Base-by-base conservation (phyloP, 2,329 filamentous ascomycete genomes). In the Purpureocillium lavendulum region DNA sequence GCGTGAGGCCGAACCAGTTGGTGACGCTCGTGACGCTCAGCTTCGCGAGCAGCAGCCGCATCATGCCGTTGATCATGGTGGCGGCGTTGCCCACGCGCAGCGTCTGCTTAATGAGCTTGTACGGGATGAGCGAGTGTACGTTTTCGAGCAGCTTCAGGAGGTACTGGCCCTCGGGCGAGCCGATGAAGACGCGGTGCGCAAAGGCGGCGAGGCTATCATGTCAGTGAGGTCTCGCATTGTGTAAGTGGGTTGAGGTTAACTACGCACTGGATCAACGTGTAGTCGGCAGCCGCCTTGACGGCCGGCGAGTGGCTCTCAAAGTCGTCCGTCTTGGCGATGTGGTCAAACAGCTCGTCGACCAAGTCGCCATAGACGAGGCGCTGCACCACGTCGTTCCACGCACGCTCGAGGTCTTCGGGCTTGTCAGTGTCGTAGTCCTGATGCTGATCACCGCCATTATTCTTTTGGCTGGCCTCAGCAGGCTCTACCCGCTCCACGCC, bases 61-160 rank as follows among this genome's bases (percentile, higher is more conserved):
- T 72, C 71, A 90, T 80, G 42, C 73, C 84, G 51, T 74, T 84
- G 40, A 90, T 80, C 85, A 92, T 89, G 15, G 79, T 84, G 1
- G 84, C 84, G 0, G 84, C 84, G 54, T 90, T 92, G 6, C 85
- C 82, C 12, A 89, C 71, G 31, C 78, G 76, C 4, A 92, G 64
- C 0, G 84, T 87, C 56, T 89, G 83, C 43, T 80, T 73, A 37
- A 89, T 70, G 46, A 87, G 66, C 32, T 73, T 70, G 55, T 88
- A 90, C 0, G 85, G 85, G 0, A 87, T 62, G 40, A 89, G 66
- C 40, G 73, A 76, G 57, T 89, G 80, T 10, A 82, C 70, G 46
- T 77, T 85, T 41, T 82, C 79, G 24, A 87, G 61, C 30, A 89
- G 71, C 42, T 81, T 82, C 15, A 87, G 64, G 18, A 90, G 63